A percentile compares a stretch with the other conserved stretches of the same genome.
These are phyloP conservation scores for Daucus carota DNA, from an alignment of 129 eudicot species.

Conservation along the genomic window DNA sequence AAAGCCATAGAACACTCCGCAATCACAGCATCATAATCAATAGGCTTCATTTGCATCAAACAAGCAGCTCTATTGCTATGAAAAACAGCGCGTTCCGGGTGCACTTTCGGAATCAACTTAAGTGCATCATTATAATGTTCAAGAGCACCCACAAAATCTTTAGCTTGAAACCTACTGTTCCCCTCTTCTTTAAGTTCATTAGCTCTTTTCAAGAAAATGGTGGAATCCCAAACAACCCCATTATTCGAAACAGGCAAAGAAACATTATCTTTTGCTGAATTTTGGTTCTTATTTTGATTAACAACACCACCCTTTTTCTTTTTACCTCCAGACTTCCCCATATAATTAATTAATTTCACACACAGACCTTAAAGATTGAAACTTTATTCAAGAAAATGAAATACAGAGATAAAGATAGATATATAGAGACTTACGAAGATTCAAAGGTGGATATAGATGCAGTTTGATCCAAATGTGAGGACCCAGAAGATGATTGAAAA, in stretches of 20 bases:
- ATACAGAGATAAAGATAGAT: not conserved
- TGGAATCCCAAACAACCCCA: conserved; percentile 51
- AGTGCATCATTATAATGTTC: conserved; percentile 77
- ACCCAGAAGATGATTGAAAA: conserved; percentile 2
- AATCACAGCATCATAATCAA: conserved; percentile 70
- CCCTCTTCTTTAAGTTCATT: conserved; percentile 92
- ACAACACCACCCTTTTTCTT: conserved; percentile 22
- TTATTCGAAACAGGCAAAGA: conserved; percentile 43
- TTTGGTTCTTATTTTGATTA: conserved; percentile 30
- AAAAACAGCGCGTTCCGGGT: conserved; percentile 76
- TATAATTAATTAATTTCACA: not conserved
- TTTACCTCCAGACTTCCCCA: conserved; percentile 28
- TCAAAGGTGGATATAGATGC: not conserved
- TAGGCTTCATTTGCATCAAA: conserved; percentile 97
- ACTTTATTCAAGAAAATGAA: conserved; percentile 8
- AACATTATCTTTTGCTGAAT: conserved; percentile 20
- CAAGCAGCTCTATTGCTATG: conserved; percentile 94
- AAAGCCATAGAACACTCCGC: conserved; percentile 81
- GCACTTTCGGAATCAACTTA: conserved; percentile 70
- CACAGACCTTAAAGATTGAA: conserved; percentile 4
- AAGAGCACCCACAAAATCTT: conserved; percentile 81
- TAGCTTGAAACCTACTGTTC: conserved; percentile 70
- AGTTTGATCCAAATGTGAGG: not conserved
- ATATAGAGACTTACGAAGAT: not conserved
- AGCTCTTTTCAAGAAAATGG: conserved; percentile 76